Evolutionary conservation across 2,329 filamentous ascomycete species (phyloP).

Genomic region (Clarireedia paspali): DNA sequence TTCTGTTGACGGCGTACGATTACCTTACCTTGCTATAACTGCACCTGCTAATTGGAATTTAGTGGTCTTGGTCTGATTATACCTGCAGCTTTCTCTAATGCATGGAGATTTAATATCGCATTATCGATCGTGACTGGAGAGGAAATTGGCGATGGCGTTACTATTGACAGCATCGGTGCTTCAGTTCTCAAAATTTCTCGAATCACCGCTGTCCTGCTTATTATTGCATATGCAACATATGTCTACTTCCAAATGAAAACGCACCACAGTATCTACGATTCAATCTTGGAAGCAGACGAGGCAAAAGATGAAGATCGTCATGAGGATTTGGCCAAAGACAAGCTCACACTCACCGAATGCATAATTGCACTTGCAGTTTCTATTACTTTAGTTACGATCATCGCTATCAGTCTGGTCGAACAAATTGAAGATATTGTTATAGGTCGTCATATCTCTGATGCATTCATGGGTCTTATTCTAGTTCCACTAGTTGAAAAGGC

Average conservation of each 20-base stretch:
- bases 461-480: slow-evolving; percentile 65
- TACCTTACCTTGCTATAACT: neutral
- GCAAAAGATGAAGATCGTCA: slow-evolving; percentile 56
- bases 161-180: slow-evolving; percentile 34
- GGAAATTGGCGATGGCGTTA: slow-evolving; percentile 13
- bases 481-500: slow-evolving; percentile 79
- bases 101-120: slow-evolving; percentile 19
- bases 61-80: slow-evolving; percentile 42
- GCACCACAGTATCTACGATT: slow-evolving; percentile 70
- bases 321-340: slow-evolving; percentile 52
- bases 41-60: slow-evolving; percentile 8
- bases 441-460: slow-evolving; percentile 43
- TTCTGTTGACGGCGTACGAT: slow-evolving; percentile 67
- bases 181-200: slow-evolving; percentile 61
- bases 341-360: slow-evolving; percentile 69
- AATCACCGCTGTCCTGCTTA: slow-evolving; percentile 61
- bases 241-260: slow-evolving; percentile 67
- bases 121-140: neutral
- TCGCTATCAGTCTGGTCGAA: slow-evolving; percentile 65
- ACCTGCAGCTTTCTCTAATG: slow-evolving; percentile 40
- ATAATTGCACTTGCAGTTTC: slow-evolving; percentile 56
- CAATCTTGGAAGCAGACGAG: slow-evolving; percentile 65
- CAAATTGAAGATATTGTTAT: slow-evolving; percentile 58
- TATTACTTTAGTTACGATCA: slow-evolving; percentile 62
- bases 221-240: slow-evolving; percentile 60